phyloP scores from a whole-genome alignment of 495 filamentous ascomycete genomes.

The Tuber brumale region DNA sequence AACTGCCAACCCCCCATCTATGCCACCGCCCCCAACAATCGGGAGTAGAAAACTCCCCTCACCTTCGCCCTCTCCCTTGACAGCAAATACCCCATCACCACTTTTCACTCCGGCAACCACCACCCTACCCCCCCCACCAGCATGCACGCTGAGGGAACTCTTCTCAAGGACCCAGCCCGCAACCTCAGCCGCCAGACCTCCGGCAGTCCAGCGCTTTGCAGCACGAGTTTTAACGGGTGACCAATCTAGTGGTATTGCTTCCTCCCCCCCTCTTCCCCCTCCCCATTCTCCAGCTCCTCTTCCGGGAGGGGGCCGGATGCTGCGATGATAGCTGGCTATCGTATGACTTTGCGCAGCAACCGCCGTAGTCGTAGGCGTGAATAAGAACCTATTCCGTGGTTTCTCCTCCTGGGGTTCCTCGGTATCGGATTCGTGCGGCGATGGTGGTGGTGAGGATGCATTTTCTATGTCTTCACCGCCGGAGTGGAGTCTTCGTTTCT shows the following conservation, averaged over 20 bases:
- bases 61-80: not conserved
- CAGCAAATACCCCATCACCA: not conserved
- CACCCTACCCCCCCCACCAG: not conserved
- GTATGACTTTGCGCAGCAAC: not conserved
- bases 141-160: not conserved
- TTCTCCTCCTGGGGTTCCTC: not conserved
- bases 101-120: not conserved
- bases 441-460: not conserved
- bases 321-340: not conserved
- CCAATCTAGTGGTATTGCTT: not conserved
- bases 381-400: not conserved
- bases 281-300: not conserved
- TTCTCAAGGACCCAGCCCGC: slow-evolving; percentile 1
- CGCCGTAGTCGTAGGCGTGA: not conserved
- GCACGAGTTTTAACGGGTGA: not conserved
- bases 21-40: not conserved
- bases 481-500: not conserved
- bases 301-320: not conserved
- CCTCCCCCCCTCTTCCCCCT: not conserved
- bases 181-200: not conserved
- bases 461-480: not conserved
- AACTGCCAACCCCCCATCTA: not conserved
- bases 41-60: not conserved
- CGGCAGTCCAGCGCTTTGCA: not conserved
- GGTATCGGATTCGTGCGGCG: not conserved